Evolutionary conservation across 2,329 filamentous ascomycete species (phyloP).

Genomic region (Botrytis tulipae): DNA sequence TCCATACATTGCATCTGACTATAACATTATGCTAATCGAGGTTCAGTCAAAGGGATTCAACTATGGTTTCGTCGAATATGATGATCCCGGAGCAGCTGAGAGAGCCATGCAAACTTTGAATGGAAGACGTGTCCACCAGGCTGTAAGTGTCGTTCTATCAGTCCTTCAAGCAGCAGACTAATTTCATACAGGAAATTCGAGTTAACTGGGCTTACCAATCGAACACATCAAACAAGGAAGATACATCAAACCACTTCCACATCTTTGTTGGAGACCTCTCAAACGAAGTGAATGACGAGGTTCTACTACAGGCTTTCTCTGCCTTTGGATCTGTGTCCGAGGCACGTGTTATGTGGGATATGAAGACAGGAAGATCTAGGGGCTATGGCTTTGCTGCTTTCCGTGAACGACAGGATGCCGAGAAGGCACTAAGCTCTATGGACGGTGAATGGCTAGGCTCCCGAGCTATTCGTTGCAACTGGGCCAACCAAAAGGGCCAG

Average conservation of each 20-base stretch:
- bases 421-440: slow-evolving; percentile 96
- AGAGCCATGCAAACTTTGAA: slow-evolving; percentile 97
- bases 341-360: slow-evolving; percentile 99
- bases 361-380: slow-evolving; percentile 97
- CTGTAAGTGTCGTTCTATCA: slow-evolving; percentile 57
- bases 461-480: slow-evolving; percentile 97
- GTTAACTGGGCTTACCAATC: slow-evolving; percentile 99
- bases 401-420: slow-evolving; percentile 87
- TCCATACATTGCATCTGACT: slow-evolving; percentile 23
- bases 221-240: slow-evolving; percentile 90
- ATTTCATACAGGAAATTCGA: slow-evolving; percentile 74
- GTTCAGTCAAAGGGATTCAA: slow-evolving; percentile 91
- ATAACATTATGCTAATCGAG: slow-evolving; percentile 38
- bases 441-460: slow-evolving; percentile 99
- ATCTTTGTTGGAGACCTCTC: slow-evolving; percentile 98
- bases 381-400: slow-evolving; percentile 98
- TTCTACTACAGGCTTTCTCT: slow-evolving; percentile 89
- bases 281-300: slow-evolving; percentile 98
- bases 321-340: slow-evolving; percentile 95
- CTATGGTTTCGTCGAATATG: slow-evolving; percentile 98
- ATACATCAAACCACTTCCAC: slow-evolving; percentile 97
- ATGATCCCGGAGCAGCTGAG: slow-evolving; percentile 94
- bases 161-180: background rate
- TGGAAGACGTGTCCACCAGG: slow-evolving; percentile 90
- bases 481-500: slow-evolving; percentile 99